A percentile compares a stretch with the other conserved stretches of the same genome.
Evolutionary conservation across 2,329 filamentous ascomycete species (phyloP).

Genomic region (Claviceps paspali): DNA sequence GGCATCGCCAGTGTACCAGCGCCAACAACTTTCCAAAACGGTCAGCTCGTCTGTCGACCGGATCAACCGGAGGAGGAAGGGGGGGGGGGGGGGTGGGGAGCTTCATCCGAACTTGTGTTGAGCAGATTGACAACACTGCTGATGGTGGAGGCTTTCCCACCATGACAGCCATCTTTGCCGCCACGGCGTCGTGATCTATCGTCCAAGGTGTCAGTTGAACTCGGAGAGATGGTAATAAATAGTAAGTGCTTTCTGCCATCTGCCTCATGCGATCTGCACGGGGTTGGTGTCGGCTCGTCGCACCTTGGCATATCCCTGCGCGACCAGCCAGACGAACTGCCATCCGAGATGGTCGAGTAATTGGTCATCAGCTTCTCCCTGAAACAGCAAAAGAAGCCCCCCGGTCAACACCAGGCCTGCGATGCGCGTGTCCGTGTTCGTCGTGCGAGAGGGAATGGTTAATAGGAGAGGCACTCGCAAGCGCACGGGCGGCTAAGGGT

Average conservation of each 20-base stretch:
- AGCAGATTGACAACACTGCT: slow-evolving; percentile 91
- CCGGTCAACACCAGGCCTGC: slow-evolving; percentile 2
- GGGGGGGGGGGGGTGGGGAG: background rate
- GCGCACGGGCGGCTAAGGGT: background rate
- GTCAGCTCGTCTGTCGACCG: slow-evolving; percentile 6
- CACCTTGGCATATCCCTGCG: slow-evolving; percentile 36
- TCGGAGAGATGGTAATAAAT: too few species aligned
- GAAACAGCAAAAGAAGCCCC: too few species aligned
- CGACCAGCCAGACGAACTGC: slow-evolving; percentile 21
- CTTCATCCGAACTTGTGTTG: slow-evolving; percentile 62
- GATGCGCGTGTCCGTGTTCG: slow-evolving; percentile 2
- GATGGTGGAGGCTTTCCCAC: slow-evolving; percentile 69
- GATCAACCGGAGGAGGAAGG: background rate
- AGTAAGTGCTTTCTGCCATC: too few species aligned
- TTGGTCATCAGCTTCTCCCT: slow-evolving; percentile 30
- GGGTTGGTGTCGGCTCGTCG: slow-evolving; percentile 2
- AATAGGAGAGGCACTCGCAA: slow-evolving; percentile 1
- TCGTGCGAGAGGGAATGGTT: background rate
- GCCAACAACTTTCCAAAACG: slow-evolving; percentile 64
- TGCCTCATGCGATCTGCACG: background rate
- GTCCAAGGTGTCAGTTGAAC: slow-evolving; percentile 3
- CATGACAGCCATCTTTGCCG: slow-evolving; percentile 52
- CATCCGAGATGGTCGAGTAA: slow-evolving; percentile 38
- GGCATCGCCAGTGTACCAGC: slow-evolving; percentile 92
- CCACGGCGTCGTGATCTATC: slow-evolving; percentile 42